A percentile compares a stretch with the other conserved stretches of the same genome.
Evolutionary conservation across 2,329 filamentous ascomycete genomes (phyloP).

Genomic region (Aspergillus japonicus): DNA sequence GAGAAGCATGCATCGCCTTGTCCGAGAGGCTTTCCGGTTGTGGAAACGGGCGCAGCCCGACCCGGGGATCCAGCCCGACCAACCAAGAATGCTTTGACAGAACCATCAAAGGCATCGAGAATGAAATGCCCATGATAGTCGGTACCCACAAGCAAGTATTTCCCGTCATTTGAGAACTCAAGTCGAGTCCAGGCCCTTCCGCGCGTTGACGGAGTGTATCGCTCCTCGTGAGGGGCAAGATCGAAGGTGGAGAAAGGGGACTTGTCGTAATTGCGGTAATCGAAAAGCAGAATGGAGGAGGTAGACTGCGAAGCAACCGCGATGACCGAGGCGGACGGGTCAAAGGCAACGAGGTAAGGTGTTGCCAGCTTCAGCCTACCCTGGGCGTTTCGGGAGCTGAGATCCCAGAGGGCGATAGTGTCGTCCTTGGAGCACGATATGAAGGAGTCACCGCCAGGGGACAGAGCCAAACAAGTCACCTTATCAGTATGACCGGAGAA

Average conservation of each 20-base stretch:
- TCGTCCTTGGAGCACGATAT: slow-evolving; percentile 89
- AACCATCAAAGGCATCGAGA: slow-evolving; percentile 87
- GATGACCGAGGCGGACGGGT: slow-evolving; percentile 88
- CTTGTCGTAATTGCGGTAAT: slow-evolving; percentile 90
- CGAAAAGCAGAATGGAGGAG: slow-evolving; percentile 82
- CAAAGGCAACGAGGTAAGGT: slow-evolving; percentile 82
- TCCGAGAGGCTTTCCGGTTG: slow-evolving; percentile 53
- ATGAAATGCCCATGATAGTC: slow-evolving; percentile 83
- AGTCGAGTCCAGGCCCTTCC: slow-evolving; percentile 74
- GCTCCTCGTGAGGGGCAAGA: slow-evolving; percentile 59
- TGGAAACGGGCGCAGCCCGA: slow-evolving; percentile 50
- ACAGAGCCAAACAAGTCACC: slow-evolving; percentile 80
- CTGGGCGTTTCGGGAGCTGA: slow-evolving; percentile 73
- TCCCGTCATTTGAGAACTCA: slow-evolving; percentile 95
- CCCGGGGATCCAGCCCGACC: slow-evolving; percentile 50
- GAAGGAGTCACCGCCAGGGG: slow-evolving; percentile 85
- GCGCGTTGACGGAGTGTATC: slow-evolving; percentile 50
- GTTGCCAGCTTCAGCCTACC: slow-evolving; percentile 77
- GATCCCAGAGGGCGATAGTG: slow-evolving; percentile 87
- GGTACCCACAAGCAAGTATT: slow-evolving; percentile 78
- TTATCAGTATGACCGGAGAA: slow-evolving; percentile 85
- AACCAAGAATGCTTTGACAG: slow-evolving; percentile 69
- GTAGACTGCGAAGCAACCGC: slow-evolving; percentile 81
- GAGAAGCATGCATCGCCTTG: slow-evolving; percentile 83
- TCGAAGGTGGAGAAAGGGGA: slow-evolving; percentile 86